phyloP scores from a whole-genome alignment of 345 rosid species.

The Zanthoxylum bungeanum region DNA sequence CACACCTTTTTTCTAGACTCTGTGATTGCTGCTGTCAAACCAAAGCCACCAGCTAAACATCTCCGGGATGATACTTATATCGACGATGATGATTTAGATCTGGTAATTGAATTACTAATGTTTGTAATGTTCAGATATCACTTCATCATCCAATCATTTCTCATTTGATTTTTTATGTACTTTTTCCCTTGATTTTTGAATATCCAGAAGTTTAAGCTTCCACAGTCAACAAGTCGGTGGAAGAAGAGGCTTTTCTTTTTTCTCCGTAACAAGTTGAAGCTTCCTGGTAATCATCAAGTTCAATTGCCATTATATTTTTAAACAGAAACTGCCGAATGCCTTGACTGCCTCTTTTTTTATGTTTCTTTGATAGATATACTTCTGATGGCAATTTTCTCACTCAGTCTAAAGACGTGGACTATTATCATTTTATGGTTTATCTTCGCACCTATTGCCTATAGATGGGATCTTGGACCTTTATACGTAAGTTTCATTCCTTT shows the following conservation, averaged over 20 bases:
- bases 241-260: constrained; percentile 63
- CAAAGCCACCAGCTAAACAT: constrained; percentile 60
- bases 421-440: constrained; percentile 66
- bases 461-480: constrained; percentile 81
- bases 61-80: constrained; percentile 38
- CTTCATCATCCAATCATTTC: neutral
- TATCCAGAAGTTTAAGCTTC: constrained; percentile 70
- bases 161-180: neutral
- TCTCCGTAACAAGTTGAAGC: constrained; percentile 61
- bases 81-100: constrained; percentile 58
- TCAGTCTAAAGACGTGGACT: constrained; percentile 59
- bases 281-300: constrained; percentile 57
- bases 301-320: constrained; percentile 7
- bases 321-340: constrained; percentile 20
- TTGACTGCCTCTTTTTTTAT: constrained; percentile 22
- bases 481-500: constrained; percentile 53
- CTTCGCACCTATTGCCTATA: constrained; percentile 77
- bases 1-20: constrained; percentile 41
- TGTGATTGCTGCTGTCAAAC: constrained; percentile 73
- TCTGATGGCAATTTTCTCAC: constrained; percentile 72
- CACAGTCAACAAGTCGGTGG: constrained; percentile 66
- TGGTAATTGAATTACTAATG: constrained; percentile 35
- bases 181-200: constrained; percentile 10
- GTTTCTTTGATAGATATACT: constrained; percentile 56
- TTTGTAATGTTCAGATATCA: constrained; percentile 1